These are phyloP conservation scores for Crithidia expoeki DNA, from an alignment of 208 protist species.

Conservation along the genomic window DNA sequence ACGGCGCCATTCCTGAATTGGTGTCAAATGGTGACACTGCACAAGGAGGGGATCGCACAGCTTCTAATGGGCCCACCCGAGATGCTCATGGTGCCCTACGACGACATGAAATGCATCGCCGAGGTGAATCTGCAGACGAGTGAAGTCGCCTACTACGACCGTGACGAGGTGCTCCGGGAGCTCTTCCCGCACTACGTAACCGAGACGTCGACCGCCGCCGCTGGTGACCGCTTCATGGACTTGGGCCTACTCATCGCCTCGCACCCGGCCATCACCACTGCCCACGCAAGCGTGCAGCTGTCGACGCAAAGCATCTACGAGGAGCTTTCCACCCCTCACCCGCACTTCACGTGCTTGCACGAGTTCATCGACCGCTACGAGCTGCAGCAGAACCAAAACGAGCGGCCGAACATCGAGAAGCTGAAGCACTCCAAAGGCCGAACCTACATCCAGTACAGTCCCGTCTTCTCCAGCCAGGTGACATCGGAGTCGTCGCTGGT, in stretches of 20 bases:
- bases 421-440: slow-evolving; percentile 85
- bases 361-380: slow-evolving; percentile 65
- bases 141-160: slow-evolving; percentile 67
- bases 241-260: slow-evolving; percentile 76
- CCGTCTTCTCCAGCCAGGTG: slow-evolving; percentile 65
- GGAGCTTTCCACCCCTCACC: slow-evolving; percentile 56
- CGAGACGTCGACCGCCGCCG: slow-evolving; percentile 47
- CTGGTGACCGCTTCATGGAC: slow-evolving; percentile 81
- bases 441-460: slow-evolving; percentile 79
- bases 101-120: slow-evolving; percentile 68
- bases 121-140: slow-evolving; percentile 69
- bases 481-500: slow-evolving; percentile 57
- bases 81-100: slow-evolving; percentile 85
- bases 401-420: slow-evolving; percentile 33
- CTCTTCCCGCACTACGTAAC: slow-evolving; percentile 73
- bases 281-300: slow-evolving; percentile 56
- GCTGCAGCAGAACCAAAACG: slow-evolving; percentile 32
- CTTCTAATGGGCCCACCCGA: slow-evolving; percentile 78
- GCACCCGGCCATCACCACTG: slow-evolving; percentile 70
- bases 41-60: slow-evolving; percentile 76
- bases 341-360: slow-evolving; percentile 51
- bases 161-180: slow-evolving; percentile 62
- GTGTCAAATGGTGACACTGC: slow-evolving; percentile 85
- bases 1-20: slow-evolving; percentile 87
- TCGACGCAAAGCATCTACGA: slow-evolving; percentile 62